Conservation (phyloP, 2,329 filamentous ascomycete genomes). For the Fusarium napiforme region DNA sequence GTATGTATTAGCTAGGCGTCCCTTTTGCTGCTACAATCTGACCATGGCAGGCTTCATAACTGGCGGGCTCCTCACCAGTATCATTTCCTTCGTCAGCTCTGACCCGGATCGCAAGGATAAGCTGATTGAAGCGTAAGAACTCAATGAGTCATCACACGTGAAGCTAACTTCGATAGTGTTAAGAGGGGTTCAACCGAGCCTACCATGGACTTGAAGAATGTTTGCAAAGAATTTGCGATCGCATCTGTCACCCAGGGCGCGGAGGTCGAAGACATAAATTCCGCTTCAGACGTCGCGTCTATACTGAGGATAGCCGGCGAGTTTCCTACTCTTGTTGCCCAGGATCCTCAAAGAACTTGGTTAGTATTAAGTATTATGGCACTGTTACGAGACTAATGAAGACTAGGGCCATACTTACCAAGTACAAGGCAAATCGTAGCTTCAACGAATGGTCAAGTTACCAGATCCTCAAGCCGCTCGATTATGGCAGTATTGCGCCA, state of each 20-base stretch:
- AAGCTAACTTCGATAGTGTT: background rate
- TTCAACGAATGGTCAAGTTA: slow-evolving; percentile 1
- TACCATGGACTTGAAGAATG: background rate
- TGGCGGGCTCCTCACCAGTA: slow-evolving; percentile 1
- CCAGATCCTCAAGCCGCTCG: background rate
- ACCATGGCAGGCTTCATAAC: slow-evolving; percentile 1
- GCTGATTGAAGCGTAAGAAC: background rate
- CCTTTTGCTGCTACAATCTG: accelerated
- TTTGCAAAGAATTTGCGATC: background rate
- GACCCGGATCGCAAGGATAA: background rate
- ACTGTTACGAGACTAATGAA: too few relatives aligned
- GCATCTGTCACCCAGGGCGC: background rate
- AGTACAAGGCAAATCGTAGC: background rate
- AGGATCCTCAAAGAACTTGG: too few relatives aligned
- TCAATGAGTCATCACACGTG: accelerated
- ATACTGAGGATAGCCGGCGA: background rate
- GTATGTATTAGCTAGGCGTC: accelerated
- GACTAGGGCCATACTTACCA: slow-evolving; percentile 9
- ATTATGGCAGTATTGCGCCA: background rate
- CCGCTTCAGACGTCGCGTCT: background rate
- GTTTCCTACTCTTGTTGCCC: background rate
- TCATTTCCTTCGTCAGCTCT: slow-evolving; percentile 5
- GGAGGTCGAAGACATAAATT: background rate
- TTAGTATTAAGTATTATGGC: too few relatives aligned
- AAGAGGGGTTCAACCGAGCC: background rate